A percentile compares a stretch with the other conserved stretches of the same genome.
Evolutionary conservation across 2,329 filamentous ascomycete species (phyloP).

Genomic region (Leptoxyphium fumago): DNA sequence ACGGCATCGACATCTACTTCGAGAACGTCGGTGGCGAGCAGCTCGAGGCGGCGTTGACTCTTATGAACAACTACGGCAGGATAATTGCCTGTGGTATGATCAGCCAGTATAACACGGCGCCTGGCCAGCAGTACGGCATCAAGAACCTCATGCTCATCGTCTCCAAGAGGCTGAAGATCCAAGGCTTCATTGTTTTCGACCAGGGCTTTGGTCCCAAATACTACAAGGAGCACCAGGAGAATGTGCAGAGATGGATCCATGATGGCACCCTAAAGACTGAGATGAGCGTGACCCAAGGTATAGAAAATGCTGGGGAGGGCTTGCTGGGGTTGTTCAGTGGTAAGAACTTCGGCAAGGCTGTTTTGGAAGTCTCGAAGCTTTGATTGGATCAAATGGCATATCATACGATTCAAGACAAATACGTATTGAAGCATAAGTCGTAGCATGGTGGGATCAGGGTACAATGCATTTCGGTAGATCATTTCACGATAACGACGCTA

Average conservation of each 20-base stretch:
- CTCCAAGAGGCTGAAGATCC: conserved; percentile 53
- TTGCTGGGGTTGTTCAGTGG: conserved; percentile 62
- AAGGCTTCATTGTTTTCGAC: conserved; percentile 62
- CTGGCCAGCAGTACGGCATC: conserved; percentile 47
- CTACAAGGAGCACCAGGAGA: conserved; percentile 56
- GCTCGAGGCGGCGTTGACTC: conserved; percentile 50
- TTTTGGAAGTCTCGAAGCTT: conserved; percentile 45
- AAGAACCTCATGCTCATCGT: conserved; percentile 52
- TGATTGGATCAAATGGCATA: conserved; percentile 2
- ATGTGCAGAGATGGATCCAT: conserved; percentile 58
- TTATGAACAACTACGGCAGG: conserved; percentile 51
- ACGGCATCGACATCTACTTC: conserved; percentile 73
- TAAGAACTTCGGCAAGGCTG: conserved; percentile 75
- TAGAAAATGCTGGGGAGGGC: conserved; percentile 61
- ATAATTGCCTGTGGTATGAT: conserved; percentile 55
- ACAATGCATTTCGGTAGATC: too few species aligned
- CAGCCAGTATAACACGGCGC: conserved; percentile 55
- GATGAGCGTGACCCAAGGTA: conserved; percentile 54
- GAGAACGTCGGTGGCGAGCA: conserved; percentile 66
- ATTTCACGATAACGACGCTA: too few species aligned
- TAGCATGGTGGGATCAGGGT: too few species aligned
- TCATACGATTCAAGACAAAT: background rate
- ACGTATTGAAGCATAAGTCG: background rate
- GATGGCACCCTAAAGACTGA: conserved; percentile 62
- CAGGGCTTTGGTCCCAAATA: conserved; percentile 53